Evolutionary conservation across 176 grass and related monocot species (phyloP), one percentile per base, ranked within the genome.

Genomic region (Dactylis glomerata): DNA sequence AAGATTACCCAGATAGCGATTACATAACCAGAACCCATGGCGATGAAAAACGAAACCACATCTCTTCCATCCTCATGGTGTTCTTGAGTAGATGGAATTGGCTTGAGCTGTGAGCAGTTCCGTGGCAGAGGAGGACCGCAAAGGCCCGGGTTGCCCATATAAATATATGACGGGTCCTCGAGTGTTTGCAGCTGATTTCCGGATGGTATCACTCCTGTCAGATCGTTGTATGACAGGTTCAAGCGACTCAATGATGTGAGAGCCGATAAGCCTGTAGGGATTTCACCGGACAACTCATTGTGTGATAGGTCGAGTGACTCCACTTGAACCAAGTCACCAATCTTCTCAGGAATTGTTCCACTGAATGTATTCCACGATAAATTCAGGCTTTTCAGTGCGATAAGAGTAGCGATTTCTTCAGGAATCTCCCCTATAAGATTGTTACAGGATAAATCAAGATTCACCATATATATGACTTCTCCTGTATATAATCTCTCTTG

Each of bases 391-490:
- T 3, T 86, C 66, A 86, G 0, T 40, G 10, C 32, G 5, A 41
- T 2, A 62, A 87, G 85, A 5, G 1, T 76, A 6, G 5, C 1
- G 1, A 88, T 71, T 15, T 36, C 77, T 65, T 36, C 1, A 1
- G 76, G 81, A 20, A 91, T 67, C 0, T 66, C 4, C 8, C 86
- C 82, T 13, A 3, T 15, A 2, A 88, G 24, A 37, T 66, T 81
- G 22, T 91, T 91, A 12, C 52, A 51, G 0, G 71, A 88, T 2
- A 88, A 52, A 85, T 91, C 89, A 69, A 88, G 19, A 16, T 68
- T 68, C 33, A 68, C 32, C 32, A 68, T 68, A 37, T 68, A 12
- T 22, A 68, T 22, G 17, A 68, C 56, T 17, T 41, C 77, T 0
- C 40, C 31, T 0, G 30, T 71, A 19, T 61, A 88, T 15, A 12